A percentile compares a stretch with the other conserved stretches of the same genome.
These are phyloP conservation scores for Aspergillus japonicus DNA, from an alignment of 2,329 filamentous ascomycete species.

Conservation along the genomic window DNA sequence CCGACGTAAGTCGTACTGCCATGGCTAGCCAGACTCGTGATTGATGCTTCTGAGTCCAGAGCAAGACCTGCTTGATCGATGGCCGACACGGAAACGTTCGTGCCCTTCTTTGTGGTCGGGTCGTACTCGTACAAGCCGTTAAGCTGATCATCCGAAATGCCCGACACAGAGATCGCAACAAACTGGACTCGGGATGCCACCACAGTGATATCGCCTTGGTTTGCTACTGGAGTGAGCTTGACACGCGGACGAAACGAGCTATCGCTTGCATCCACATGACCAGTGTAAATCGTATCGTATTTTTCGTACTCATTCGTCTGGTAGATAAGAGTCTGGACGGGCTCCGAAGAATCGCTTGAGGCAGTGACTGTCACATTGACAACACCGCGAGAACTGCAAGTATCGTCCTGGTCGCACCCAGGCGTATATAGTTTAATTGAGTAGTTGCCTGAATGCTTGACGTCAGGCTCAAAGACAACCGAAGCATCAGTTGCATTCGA, in stretches of 20 bases:
- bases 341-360: constrained; percentile 48
- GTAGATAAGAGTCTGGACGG: constrained; percentile 64
- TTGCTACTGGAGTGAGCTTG: constrained; percentile 68
- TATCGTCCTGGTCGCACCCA: constrained; percentile 77
- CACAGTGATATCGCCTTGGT: constrained; percentile 64
- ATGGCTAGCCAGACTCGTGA: constrained; percentile 66
- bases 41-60: constrained; percentile 65
- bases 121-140: constrained; percentile 92
- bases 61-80: constrained; percentile 73
- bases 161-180: constrained; percentile 56
- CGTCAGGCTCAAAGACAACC: constrained; percentile 71
- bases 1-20: constrained; percentile 70
- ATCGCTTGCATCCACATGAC: constrained; percentile 73
- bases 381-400: constrained; percentile 72
- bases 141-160: constrained; percentile 70
- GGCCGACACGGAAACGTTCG: constrained; percentile 67
- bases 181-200: constrained; percentile 91
- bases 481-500: constrained; percentile 59
- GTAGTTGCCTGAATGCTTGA: constrained; percentile 88
- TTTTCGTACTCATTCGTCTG: constrained; percentile 98
- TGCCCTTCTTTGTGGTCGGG: constrained; percentile 58
- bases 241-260: constrained; percentile 75
- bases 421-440: constrained; percentile 89
- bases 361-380: constrained; percentile 78
- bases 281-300: constrained; percentile 88